Evolutionary conservation across 768 basidiomycete genomes (phyloP), one percentile per base, ranked within the genome.

Genomic region (Auriscalpium microsporum): DNA sequence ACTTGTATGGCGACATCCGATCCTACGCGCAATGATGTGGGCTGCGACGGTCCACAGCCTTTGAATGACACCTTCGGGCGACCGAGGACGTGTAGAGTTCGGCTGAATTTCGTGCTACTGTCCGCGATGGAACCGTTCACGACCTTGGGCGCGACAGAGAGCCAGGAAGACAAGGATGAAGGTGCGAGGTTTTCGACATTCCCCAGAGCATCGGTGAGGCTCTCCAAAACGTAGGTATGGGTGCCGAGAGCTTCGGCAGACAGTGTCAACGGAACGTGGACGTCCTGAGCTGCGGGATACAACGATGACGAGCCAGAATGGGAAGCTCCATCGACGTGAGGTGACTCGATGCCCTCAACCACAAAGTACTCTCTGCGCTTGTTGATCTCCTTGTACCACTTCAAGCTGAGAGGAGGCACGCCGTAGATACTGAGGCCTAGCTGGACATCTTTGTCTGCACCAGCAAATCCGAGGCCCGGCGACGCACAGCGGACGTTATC

Each of bases 311-410:
- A 57, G 16, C 65, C 60, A 7, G 28, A 28, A 28, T 28, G 28
- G 28, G 28, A 28, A 28, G 28, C 28, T 28, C 28, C 28, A 36
- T 67, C 68, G 23, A 73, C 68, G 46, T 75, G 74, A 21, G 76
- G 75, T 40, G 78, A 79, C 66, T 90, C 86, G 49, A 94, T 90
- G 9, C 92, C 91, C 63, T 94, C 91, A 2, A 93, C 89, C 42
- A 87, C 71, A 58, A 87, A 87, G 46, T 79, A 74, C 64, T 94
- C 89, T 53, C 77, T 75, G 58, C 76, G 74, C 10, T 82, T 83
- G 54, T 83, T 84, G 45, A 84, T 72, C 21, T 84, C 81, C 58
- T 83, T 82, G 62, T 81, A 76, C 90, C 90, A 92, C 45, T 81
- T 78, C 45, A 93, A 73, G 62, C 82, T 86, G 62, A 92, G 74